Percentiles rank a stretch among this genome's conserved stretches.
Evolutionary conservation across 2,329 filamentous ascomycete species (phyloP).

Genomic region (Penicillium sp.): DNA sequence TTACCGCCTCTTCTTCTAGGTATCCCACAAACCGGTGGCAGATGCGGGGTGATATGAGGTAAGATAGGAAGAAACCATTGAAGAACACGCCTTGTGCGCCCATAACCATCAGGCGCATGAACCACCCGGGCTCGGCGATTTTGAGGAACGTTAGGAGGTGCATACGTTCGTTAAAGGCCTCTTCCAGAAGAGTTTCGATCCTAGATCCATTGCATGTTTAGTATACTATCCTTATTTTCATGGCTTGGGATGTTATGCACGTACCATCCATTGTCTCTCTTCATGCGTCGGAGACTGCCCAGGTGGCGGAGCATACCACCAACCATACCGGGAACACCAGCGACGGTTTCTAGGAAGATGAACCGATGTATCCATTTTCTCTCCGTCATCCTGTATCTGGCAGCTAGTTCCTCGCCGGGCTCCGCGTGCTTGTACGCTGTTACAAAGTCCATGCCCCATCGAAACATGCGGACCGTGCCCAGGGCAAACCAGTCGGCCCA

Average conservation of each 20-base stretch:
- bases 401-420: constrained; percentile 41
- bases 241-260: constrained; percentile 7
- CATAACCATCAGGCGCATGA: constrained; percentile 90
- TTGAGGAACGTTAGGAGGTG: constrained; percentile 90
- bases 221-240: neutral
- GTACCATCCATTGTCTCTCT: constrained; percentile 86
- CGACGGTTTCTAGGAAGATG: constrained; percentile 91
- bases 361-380: constrained; percentile 87
- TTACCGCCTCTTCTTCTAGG: constrained; percentile 92
- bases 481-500: constrained; percentile 78
- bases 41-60: constrained; percentile 80
- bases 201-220: constrained; percentile 36
- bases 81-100: constrained; percentile 95
- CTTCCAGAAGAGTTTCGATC: constrained; percentile 90
- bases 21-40: constrained; percentile 97
- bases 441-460: constrained; percentile 77
- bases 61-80: constrained; percentile 87
- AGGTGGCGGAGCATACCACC: constrained; percentile 91
- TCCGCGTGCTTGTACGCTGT: constrained; percentile 78
- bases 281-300: constrained; percentile 77
- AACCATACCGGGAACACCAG: constrained; percentile 95
- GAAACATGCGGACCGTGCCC: constrained; percentile 69
- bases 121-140: constrained; percentile 78
- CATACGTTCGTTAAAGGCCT: constrained; percentile 93
- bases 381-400: constrained; percentile 71